phyloP scores from a whole-genome alignment of 805 yeast genomes.

The Torulaspora quercuum region DNA sequence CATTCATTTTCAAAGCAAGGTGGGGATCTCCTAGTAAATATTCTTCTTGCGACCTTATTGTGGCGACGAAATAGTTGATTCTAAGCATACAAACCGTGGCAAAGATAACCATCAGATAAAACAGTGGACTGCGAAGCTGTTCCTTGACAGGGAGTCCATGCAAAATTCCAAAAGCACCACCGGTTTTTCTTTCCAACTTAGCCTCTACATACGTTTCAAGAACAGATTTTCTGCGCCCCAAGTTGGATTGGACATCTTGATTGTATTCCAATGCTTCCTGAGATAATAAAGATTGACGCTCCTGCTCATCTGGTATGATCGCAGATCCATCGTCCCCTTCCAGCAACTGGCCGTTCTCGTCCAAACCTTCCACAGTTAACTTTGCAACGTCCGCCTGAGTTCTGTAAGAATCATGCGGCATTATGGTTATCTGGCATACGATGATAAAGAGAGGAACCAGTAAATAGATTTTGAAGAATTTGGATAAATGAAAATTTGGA shows the following conservation, averaged over 20 bases:
- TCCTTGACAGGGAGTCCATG: slow-evolving; percentile 55
- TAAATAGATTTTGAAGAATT: slow-evolving; percentile 65
- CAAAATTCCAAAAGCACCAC: slow-evolving; percentile 71
- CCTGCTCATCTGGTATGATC: slow-evolving; percentile 46
- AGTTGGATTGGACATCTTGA: slow-evolving; percentile 7
- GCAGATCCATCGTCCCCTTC: slow-evolving; percentile 41
- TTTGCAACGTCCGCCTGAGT: slow-evolving; percentile 66
- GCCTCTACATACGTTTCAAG: slow-evolving; percentile 65
- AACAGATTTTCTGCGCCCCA: slow-evolving; percentile 48
- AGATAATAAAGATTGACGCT: slow-evolving; percentile 34
- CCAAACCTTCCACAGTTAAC: slow-evolving; percentile 67
- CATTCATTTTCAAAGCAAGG: slow-evolving; percentile 56
- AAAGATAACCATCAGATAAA: slow-evolving; percentile 68
- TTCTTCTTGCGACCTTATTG: slow-evolving; percentile 76
- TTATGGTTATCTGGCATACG: slow-evolving; percentile 66
- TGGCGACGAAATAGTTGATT: slow-evolving; percentile 89
- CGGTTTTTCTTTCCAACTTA: slow-evolving; percentile 49
- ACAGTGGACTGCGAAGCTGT: slow-evolving; percentile 64
- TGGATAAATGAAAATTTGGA: slow-evolving; percentile 39
- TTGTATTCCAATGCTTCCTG: slow-evolving; percentile 12
- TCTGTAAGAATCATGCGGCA: slow-evolving; percentile 78
- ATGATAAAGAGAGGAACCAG: slow-evolving; percentile 76
- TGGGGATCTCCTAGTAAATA: slow-evolving; percentile 55
- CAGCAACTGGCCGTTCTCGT: slow-evolving; percentile 57
- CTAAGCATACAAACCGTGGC: slow-evolving; percentile 88